These are phyloP conservation scores for Botrytis byssoidea DNA, from an alignment of 2,329 filamentous ascomycete genomes.

Conservation along the genomic window DNA sequence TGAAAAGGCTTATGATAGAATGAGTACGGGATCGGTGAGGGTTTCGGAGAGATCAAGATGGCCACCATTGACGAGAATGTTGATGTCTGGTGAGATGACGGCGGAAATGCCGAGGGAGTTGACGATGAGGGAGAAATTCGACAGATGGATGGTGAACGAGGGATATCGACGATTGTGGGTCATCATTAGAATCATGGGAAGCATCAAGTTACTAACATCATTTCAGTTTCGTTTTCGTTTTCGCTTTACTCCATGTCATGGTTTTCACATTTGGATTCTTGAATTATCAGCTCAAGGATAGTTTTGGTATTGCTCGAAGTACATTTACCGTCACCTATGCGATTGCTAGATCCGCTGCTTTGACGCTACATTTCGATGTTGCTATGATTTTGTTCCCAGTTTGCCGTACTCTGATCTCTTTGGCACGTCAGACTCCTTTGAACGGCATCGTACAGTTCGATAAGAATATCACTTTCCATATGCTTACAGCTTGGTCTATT, in stretches of 20 bases:
- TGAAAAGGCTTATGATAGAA: conserved; percentile 32
- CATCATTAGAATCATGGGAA: conserved; percentile 6
- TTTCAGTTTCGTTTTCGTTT: conserved; percentile 70
- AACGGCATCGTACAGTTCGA: conserved; percentile 87
- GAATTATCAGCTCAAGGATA: conserved; percentile 78
- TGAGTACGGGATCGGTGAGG: conserved; percentile 42
- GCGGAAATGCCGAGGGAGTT: conserved; percentile 69
- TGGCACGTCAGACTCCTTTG: conserved; percentile 74
- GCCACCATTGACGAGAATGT: conserved; percentile 78
- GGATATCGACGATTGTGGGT: conserved; percentile 77
- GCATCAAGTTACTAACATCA: conserved; percentile 35
- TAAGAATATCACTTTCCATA: conserved; percentile 88
- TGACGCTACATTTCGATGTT: conserved; percentile 79
- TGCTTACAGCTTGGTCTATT: conserved; percentile 81
- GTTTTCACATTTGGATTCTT: conserved; percentile 79
- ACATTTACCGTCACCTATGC: conserved; percentile 74
- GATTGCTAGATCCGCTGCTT: conserved; percentile 71
- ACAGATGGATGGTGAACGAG: conserved; percentile 88
- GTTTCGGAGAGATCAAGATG: conserved; percentile 73
- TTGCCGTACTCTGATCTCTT: conserved; percentile 79
- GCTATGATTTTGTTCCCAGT: conserved; percentile 78
- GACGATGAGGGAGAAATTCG: conserved; percentile 68
- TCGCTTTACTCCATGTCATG: conserved; percentile 69
- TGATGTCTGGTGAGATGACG: conserved; percentile 80
- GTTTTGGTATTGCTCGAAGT: conserved; percentile 61